phyloP scores from a whole-genome alignment of 139 green algal genomes.

The Eudorina sp. region DNA sequence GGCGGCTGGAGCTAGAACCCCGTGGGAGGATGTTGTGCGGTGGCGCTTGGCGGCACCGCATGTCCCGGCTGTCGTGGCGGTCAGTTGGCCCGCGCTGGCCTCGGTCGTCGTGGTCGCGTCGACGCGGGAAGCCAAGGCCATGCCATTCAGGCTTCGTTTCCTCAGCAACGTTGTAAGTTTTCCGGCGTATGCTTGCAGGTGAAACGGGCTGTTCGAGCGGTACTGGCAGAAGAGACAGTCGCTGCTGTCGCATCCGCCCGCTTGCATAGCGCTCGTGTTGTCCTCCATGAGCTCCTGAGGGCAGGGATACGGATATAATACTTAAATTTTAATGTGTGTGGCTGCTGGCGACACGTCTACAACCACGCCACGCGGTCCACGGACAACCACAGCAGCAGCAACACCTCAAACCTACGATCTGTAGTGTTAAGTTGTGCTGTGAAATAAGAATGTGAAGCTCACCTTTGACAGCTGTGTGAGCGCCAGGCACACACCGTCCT shows the following conservation, averaged over 20 bases:
- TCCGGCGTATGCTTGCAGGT: conserved; percentile 41
- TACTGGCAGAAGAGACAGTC: conserved; percentile 60
- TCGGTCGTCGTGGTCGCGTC: neutral
- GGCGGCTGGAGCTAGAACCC: neutral
- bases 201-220: conserved; percentile 37
- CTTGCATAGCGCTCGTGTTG: neutral
- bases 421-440: neutral
- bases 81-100: neutral
- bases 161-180: conserved; percentile 36
- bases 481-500: conserved; percentile 7
- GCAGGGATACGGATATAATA: neutral
- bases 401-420: neutral
- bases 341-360: neutral
- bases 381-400: too few relatives aligned
- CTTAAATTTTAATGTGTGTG: neutral
- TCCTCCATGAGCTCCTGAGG: neutral
- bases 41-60: neutral
- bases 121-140: neutral
- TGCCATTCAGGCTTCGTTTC: conserved; percentile 7
- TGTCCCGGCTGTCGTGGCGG: neutral
- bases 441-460: neutral
- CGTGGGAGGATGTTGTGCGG: neutral
- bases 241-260: conserved; percentile 53
- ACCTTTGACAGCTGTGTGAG: conserved; percentile 26
- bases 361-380: neutral